Conservation (phyloP, 83 land plant genomes). For the Diphasiastrum complanatum region DNA sequence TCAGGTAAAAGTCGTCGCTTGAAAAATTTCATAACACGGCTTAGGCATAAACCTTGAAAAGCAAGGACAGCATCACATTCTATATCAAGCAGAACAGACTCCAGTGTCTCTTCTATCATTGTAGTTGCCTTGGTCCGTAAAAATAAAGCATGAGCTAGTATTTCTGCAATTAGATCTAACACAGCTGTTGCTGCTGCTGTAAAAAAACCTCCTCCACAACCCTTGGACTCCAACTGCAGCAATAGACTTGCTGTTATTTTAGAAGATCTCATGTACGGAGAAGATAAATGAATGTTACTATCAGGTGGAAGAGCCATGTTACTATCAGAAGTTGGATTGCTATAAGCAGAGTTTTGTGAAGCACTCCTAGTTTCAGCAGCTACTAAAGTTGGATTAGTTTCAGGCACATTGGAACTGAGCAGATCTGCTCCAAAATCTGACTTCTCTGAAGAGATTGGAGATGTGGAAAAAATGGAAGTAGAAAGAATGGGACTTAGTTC, state of each 20-base stretch:
- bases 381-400: no score
- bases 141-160: slow-evolving; percentile 70
- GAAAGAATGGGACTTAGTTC: no score
- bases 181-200: slow-evolving; percentile 86
- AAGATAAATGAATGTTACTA: no score
- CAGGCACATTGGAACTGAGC: no score
- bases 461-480: no score
- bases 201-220: slow-evolving; percentile 90
- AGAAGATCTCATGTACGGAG: no score
- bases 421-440: no score
- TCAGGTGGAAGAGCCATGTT: slow-evolving; percentile 19
- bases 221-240: slow-evolving; percentile 67
- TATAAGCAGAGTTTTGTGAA: no score
- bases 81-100: slow-evolving; percentile 66
- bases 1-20: slow-evolving; percentile 88
- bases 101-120: slow-evolving; percentile 68
- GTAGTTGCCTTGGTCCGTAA: slow-evolving; percentile 67
- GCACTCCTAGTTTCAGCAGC: no score
- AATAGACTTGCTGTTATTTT: slow-evolving; percentile 49
- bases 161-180: slow-evolving; percentile 88
- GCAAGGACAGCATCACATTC: slow-evolving; percentile 63
- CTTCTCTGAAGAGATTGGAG: no score
- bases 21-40: slow-evolving; percentile 80
- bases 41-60: slow-evolving; percentile 90
- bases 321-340: no score